Base-by-base conservation (phyloP, 192 early-diverging fungal genomes). In the Podila epicladia region DNA sequence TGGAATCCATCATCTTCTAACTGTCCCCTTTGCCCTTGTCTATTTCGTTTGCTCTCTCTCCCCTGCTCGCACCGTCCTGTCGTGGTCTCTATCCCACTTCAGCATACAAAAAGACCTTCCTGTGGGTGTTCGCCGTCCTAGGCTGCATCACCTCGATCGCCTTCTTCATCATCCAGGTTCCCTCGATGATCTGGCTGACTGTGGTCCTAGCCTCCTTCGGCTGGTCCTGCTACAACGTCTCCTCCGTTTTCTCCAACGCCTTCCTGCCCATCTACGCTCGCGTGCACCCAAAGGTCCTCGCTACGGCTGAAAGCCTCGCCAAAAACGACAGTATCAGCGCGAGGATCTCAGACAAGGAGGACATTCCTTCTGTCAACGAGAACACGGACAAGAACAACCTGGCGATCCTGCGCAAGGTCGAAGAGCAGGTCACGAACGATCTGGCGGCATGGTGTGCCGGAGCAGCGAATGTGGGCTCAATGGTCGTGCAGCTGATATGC, bases 181-280 rank as follows among this genome's bases (percentile, higher is more conserved):
- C 66, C 1, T 69, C 70, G 1, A 50, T 53, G 32, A 69, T 80
- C 35, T 73, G 71, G 77, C 9, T 80, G 41, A 51, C 67, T 12
- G 26, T 63, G 8, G 19, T 80, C 17, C 62, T 80, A 0, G 67
- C 77, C 17, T 71, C 77, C 3, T 20, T 80, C 8, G 77, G 69
- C 33, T 84, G 74, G 65, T 58, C 88, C 12, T 84, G 71, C 28
- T 87, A 84, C 60, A 87, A 87, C 45, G 69, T 79, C 11, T 82
- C 80, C 0, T 74, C 75, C 58, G 87, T 88, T n/a, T 88, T 89
- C 65, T 88, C 83, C 3, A 78, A 85, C 19, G 82, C 85, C n/a
- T 88, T 88, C 51, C 50, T 89, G 28, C 88, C 87, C 19, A 82
- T 76, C 32, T 82, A 84, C 45, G 71, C 70, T 2, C 82, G 85